Base-by-base conservation (phyloP, 768 basidiomycete species). In the Podaxis carcinomalis region DNA sequence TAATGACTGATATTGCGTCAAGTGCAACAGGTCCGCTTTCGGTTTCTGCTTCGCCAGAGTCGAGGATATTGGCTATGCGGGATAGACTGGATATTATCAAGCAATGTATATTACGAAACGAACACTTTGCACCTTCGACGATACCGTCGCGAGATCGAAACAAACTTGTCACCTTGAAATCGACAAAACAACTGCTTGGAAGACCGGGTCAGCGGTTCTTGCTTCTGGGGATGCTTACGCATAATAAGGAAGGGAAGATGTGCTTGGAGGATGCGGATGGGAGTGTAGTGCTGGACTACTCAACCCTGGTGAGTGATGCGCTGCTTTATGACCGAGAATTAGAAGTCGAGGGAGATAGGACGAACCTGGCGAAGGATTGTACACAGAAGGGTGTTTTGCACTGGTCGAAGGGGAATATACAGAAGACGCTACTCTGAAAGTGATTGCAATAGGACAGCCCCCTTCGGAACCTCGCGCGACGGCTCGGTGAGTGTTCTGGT, bases 351-450 rank as follows among this genome's bases (percentile, higher is more conserved):
- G 19, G 42, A 7, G 23, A 32, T 49, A 88, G 84, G 86, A 95
- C 72, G 90, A 91, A 62, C 95, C 96, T 16, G 93, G 95, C 42
- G 94, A 96, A 68, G 97, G 97, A 1, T 72, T 99, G 5, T 98
- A 97, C 69, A 97, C 95, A 0, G 97, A 98, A 73, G 97, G 97
- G 0, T 94, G 89, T 61, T 91, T 98, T 72, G 93, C 94, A 0
- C 82, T 99, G 14, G 87, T 98, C 0, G 97, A 98, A 75, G 97
- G 97, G 21, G 92, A 95, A 68, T 99, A 98, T 70, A 98, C 92
- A 0, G 89, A 95, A 62, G 94, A 98, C 32, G 91, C 89, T 53
- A 90, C 83, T 1, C 79, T 99, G 53, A 83, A 89, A 65, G 93
- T 98, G 5, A 85, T 94, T 64, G 97, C 95, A 19, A 91, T 99